Base-by-base conservation (phyloP, 495 filamentous ascomycete species). In the Amniculicola lignicola region DNA sequence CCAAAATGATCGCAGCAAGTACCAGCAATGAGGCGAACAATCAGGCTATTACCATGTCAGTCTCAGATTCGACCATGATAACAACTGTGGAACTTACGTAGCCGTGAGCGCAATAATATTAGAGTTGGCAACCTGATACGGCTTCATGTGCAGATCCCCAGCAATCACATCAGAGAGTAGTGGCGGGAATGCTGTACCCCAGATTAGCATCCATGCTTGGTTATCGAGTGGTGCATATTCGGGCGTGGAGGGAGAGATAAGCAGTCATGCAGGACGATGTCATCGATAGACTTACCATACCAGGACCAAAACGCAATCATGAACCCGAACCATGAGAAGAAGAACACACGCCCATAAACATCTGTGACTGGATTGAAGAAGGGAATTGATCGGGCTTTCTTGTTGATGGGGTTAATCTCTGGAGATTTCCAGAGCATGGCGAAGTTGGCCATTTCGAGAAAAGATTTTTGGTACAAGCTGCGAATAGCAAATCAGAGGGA, bases 231-330 rank as follows among this genome's bases (percentile, higher is more conserved):
- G 37, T 40, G 6, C 7, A 4, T 28, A 1, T 39, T 2, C 21
- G 3, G 45, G 33, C 10, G 14, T 1, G 40, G 21, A 21, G 12
- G 38, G 38, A 24, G 25, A 56, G 52, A 62, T 51, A 59, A 62
- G 53, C 25, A 14, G 10, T 23, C 12, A 39, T 56, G 52, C 58
- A 57, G 1, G 35, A 23, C 33, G 44, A 41, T 41, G 53, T 56
- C 52, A 62, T 57, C 41, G 44, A 40, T 16, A 18, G 14, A 50
- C 57, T 41, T 39, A 62, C 53, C 67, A 67, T 84, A 89, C 87
- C 92, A 97, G 2, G 88, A 92, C 72, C 89, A 86, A 75, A 97
- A 97, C 18, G 90, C 89, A 52, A 96, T 82, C 84, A 96, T 88
- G 74, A 97, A 97, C 7, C 92, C 92, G 42, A 89, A 80, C 86